These are phyloP conservation scores for Waltergamsia citrina DNA, from an alignment of 2,329 filamentous ascomycete genomes.

Conservation along the genomic window DNA sequence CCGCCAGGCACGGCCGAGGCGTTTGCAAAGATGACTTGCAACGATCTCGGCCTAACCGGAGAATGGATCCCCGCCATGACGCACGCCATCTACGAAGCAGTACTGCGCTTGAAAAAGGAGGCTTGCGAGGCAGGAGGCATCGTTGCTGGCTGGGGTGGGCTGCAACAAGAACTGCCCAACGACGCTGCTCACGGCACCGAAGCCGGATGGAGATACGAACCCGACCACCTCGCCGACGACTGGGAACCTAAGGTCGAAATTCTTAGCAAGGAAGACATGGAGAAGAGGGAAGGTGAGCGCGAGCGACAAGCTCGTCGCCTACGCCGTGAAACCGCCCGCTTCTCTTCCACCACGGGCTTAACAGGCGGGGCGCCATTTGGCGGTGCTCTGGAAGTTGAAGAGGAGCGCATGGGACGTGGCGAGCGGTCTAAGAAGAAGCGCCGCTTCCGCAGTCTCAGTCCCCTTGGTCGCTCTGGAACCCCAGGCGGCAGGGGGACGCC, in stretches of 20 bases:
- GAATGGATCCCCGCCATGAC: constrained; percentile 95
- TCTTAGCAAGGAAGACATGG: constrained; percentile 90
- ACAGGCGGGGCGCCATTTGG: constrained; percentile 61
- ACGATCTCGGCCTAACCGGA: constrained; percentile 77
- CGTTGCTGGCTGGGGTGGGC: constrained; percentile 59
- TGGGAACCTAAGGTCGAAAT: constrained; percentile 78
- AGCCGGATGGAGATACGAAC: constrained; percentile 92
- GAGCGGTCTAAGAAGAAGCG: constrained; percentile 94
- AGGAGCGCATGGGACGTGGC: constrained; percentile 84
- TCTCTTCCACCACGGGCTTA: constrained; percentile 80
- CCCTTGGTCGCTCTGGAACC: constrained; percentile 54
- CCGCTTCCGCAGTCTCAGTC: constrained; percentile 81
- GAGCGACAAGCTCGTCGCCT: constrained; percentile 83
- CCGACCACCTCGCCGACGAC: constrained; percentile 74
- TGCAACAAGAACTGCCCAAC: constrained; percentile 66
- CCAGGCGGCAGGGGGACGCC: constrained; percentile 70
- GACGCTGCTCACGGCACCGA: constrained; percentile 75
- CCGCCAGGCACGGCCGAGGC: constrained; percentile 85
- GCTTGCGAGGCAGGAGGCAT: constrained; percentile 86
- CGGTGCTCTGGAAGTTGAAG: constrained; percentile 43
- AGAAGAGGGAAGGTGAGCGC: constrained; percentile 89
- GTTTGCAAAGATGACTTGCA: constrained; percentile 87
- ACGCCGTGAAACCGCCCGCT: constrained; percentile 82
- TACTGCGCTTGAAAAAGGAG: constrained; percentile 88
- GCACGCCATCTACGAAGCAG: constrained; percentile 94